phyloP scores from a whole-genome alignment of 2,329 filamentous ascomycete genomes.

The Pestalotiopsis sp. region DNA sequence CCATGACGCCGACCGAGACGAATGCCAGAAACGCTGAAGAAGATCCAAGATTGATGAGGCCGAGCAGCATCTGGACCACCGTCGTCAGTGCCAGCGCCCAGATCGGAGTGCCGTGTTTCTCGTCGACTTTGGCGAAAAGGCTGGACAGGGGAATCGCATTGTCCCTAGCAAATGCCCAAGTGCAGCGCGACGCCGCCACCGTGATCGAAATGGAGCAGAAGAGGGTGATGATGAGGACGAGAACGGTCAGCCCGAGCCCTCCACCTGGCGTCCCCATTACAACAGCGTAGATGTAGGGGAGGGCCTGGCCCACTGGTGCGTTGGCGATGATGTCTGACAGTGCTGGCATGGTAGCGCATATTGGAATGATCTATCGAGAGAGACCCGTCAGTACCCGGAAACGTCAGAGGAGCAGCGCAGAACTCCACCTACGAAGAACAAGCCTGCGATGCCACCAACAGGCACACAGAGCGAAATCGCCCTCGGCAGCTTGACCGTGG shows the following conservation, averaged over 20 bases:
- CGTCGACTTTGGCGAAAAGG: constrained; percentile 54
- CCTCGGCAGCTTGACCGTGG: constrained; percentile 52
- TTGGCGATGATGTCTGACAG: constrained; percentile 43
- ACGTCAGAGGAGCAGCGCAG: neutral
- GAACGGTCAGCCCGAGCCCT: constrained; percentile 52
- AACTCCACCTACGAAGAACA: constrained; percentile 47
- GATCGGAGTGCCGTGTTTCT: constrained; percentile 54
- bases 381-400: neutral
- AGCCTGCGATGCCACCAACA: constrained; percentile 53
- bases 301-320: constrained; percentile 54
- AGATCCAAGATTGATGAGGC: constrained; percentile 60
- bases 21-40: constrained; percentile 61
- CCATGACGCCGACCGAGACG: constrained; percentile 55
- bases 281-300: constrained; percentile 54
- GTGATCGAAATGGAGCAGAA: constrained; percentile 68
- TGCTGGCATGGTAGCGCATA: constrained; percentile 47
- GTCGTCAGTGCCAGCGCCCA: constrained; percentile 60
- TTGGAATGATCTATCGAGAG: constrained; percentile 44
- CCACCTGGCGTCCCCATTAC: constrained; percentile 54
- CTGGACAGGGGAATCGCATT: constrained; percentile 55
- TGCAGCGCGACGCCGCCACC: constrained; percentile 67
- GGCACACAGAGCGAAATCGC: constrained; percentile 55
- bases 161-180: constrained; percentile 66
- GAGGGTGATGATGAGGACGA: constrained; percentile 58
- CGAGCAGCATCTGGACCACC: constrained; percentile 54